Evolutionary conservation across 2,329 filamentous ascomycete species (phyloP).

Genomic region (Cryphonectria nitschkei): DNA sequence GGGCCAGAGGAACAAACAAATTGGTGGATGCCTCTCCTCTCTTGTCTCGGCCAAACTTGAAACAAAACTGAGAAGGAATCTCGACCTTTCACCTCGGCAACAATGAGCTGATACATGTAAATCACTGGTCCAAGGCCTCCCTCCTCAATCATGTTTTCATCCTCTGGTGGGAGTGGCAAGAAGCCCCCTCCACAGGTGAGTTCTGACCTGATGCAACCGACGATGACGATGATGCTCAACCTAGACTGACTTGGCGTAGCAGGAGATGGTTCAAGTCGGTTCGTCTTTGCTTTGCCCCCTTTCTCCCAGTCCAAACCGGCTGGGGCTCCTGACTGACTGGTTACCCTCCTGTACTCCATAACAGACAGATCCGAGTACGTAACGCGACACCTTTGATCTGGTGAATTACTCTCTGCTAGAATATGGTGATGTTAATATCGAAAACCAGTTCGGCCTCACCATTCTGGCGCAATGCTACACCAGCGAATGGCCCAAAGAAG

Average conservation of each 20-base stretch:
- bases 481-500: slow-evolving; percentile 47
- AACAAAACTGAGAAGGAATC: slow-evolving; percentile 10
- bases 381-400: slow-evolving; percentile 25
- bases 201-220: slow-evolving; percentile 26
- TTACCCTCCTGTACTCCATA: slow-evolving; percentile 29
- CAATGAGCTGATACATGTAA: slow-evolving; percentile 26
- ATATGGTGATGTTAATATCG: slow-evolving; percentile 36
- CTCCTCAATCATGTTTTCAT: slow-evolving; percentile 60
- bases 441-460: slow-evolving; percentile 75
- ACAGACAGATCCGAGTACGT: slow-evolving; percentile 68
- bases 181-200: slow-evolving; percentile 74
- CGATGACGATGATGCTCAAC: slow-evolving; percentile 19
- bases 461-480: slow-evolving; percentile 73
- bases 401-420: background rate
- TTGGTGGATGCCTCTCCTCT: slow-evolving; percentile 7
- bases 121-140: background rate
- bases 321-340: slow-evolving; percentile 37
- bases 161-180: slow-evolving; percentile 66
- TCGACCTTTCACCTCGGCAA: slow-evolving; percentile 21
- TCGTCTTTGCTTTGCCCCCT: slow-evolving; percentile 42
- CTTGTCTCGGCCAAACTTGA: background rate
- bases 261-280: slow-evolving; percentile 99
- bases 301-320: slow-evolving; percentile 20
- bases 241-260: slow-evolving; percentile 46
- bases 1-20: background rate